Evolutionary conservation across 192 early-diverging fungal genomes (phyloP).

Genomic region (Mortierella claussenii): DNA sequence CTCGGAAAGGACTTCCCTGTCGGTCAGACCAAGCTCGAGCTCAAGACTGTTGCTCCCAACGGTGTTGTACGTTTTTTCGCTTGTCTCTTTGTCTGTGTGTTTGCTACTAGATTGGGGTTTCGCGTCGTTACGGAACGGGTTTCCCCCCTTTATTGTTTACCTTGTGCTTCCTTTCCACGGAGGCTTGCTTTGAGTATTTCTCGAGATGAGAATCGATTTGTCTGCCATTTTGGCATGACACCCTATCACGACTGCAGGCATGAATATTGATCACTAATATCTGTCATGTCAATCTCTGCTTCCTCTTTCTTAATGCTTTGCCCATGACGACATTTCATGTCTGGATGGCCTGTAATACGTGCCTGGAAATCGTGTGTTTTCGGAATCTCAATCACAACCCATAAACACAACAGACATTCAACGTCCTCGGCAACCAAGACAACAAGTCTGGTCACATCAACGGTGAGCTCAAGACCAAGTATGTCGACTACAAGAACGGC

Average conservation of each 20-base stretch:
- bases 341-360: not conserved
- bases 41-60: conserved; percentile 95
- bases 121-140: conserved; percentile 6
- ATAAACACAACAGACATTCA: conserved; percentile 81
- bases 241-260: no score
- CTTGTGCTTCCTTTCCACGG: no score
- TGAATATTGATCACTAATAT: not conserved
- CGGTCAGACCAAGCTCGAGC: conserved; percentile 93
- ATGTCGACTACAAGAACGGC: conserved; percentile 92
- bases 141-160: not conserved
- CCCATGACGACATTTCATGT: conserved; percentile 12
- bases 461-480: conserved; percentile 99
- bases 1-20: conserved; percentile 97
- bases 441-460: conserved; percentile 94
- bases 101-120: not conserved
- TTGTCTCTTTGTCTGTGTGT: no score
- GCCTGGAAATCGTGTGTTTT: conserved; percentile 17
- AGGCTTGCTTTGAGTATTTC: no score
- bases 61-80: conserved; percentile 82
- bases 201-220: no score
- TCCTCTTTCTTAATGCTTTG: no score
- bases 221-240: no score
- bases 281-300: not conserved
- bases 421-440: conserved; percentile 93
- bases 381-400: not conserved